Percentiles rank a stretch among this genome's conserved stretches.
These are phyloP conservation scores for Trichosanthes truncata DNA, from an alignment of 306 rosid species.

Conservation along the genomic window DNA sequence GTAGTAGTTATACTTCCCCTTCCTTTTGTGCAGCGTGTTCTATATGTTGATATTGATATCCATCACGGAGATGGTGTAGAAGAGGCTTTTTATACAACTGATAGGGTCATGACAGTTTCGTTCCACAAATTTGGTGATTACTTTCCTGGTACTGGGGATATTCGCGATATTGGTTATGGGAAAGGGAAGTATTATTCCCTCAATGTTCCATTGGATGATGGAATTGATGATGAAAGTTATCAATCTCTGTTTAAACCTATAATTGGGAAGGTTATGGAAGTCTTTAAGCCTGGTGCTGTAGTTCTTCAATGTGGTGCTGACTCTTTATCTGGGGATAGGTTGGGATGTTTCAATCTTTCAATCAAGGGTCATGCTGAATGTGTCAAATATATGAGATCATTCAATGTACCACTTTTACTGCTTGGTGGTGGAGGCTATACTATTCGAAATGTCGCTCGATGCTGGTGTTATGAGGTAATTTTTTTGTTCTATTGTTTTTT, in stretches of 20 bases:
- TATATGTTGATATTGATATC: constrained; percentile 23
- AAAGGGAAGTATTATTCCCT: constrained; percentile 24
- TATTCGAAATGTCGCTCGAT: constrained; percentile 17
- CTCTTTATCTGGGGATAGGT: constrained; percentile 24
- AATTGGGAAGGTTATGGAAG: constrained; percentile 21
- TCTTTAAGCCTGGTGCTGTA: constrained; percentile 21
- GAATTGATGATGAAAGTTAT: constrained; percentile 25
- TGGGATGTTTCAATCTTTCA: constrained; percentile 30
- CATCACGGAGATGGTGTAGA: constrained; percentile 30
- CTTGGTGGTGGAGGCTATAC: constrained; percentile 29
- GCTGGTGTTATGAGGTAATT: constrained; percentile 26
- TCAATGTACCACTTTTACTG: constrained; percentile 21
- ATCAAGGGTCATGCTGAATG: constrained; percentile 25
- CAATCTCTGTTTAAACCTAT: constrained; percentile 20
- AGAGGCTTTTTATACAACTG: constrained; percentile 25
- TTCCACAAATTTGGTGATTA: constrained; percentile 26
- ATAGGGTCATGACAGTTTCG: constrained; percentile 25
- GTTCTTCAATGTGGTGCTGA: constrained; percentile 31
- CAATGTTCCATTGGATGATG: constrained; percentile 24
- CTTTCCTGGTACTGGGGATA: constrained; percentile 27
- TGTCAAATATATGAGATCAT: constrained; percentile 21
- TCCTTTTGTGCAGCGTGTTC: constrained; percentile 17
- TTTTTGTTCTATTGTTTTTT: background rate
- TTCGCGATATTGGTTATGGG: constrained; percentile 18
- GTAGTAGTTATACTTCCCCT: background rate